These are phyloP conservation scores for Aspergillus puulaauensis DNA, from an alignment of 2,329 filamentous ascomycete species.

Conservation along the genomic window DNA sequence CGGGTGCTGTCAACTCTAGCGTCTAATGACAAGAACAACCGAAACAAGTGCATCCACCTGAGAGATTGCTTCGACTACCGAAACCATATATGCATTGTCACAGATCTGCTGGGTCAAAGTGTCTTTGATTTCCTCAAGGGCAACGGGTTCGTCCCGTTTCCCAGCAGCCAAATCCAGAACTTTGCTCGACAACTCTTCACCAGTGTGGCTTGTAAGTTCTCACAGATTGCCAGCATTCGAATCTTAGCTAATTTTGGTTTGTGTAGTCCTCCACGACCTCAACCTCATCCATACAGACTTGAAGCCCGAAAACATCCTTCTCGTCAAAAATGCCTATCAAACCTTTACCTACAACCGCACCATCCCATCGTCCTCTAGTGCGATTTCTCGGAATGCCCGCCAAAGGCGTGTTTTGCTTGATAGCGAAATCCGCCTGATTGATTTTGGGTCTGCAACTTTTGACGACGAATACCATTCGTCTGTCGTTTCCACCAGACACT, in stretches of 20 bases:
- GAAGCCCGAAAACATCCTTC: constrained; percentile 67
- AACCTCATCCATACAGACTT: constrained; percentile 91
- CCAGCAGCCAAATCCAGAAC: constrained; percentile 96
- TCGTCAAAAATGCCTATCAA: constrained; percentile 64
- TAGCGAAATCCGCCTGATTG: constrained; percentile 66
- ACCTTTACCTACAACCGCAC: constrained; percentile 69
- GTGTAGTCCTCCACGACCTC: constrained; percentile 84
- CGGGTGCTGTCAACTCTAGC: constrained; percentile 88
- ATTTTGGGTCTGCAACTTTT: constrained; percentile 68
- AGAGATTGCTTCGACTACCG: constrained; percentile 96
- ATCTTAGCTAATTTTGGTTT: constrained; percentile 23
- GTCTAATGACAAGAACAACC: constrained; percentile 85
- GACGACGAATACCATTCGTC: constrained; percentile 69
- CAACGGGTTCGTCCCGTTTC: constrained; percentile 93
- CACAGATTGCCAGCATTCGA: neutral
- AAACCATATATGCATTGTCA: constrained; percentile 89
- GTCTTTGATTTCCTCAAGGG: constrained; percentile 98
- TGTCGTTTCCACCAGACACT: constrained; percentile 66
- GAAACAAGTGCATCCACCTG: constrained; percentile 95
- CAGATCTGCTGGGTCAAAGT: constrained; percentile 80
- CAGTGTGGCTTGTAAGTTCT: constrained; percentile 87
- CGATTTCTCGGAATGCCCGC: constrained; percentile 57
- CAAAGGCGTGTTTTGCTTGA: constrained; percentile 64
- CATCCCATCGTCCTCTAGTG: constrained; percentile 63
- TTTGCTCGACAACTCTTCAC: constrained; percentile 95